A percentile compares a stretch with the other conserved stretches of the same genome.
phyloP scores from a whole-genome alignment of 1,284 basidiomycete species.

The Neolentinus lepideus region DNA sequence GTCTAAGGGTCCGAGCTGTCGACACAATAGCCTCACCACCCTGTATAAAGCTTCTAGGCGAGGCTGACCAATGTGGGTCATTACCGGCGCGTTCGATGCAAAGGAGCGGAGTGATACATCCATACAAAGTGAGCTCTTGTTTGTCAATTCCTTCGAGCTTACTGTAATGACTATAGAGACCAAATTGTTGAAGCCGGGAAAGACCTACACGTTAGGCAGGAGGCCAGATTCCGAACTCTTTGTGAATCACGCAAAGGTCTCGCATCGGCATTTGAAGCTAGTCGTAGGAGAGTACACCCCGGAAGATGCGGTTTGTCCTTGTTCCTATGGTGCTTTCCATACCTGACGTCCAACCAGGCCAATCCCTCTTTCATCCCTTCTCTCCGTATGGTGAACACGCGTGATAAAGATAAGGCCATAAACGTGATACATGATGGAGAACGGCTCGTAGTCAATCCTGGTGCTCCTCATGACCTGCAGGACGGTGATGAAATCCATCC shows the following conservation, averaged over 20 bases:
- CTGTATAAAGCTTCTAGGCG: too few species aligned
- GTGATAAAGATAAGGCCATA: background rate
- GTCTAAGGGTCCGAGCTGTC: too few species aligned
- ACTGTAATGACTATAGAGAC: conserved; percentile 29
- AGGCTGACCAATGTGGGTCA: too few species aligned
- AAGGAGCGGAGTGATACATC: too few species aligned
- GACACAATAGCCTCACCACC: too few species aligned
- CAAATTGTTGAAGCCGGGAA: conserved; percentile 55
- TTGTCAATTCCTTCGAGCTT: too few species aligned
- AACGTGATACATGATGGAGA: background rate
- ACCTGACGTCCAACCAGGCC: conserved; percentile 18
- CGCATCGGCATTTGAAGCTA: conserved; percentile 48
- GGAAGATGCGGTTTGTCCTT: conserved; percentile 44
- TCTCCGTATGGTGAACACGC: conserved; percentile 33
- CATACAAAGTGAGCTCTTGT: too few species aligned
- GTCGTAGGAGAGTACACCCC: conserved; percentile 39
- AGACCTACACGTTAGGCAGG: conserved; percentile 44
- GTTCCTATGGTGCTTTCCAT: background rate
- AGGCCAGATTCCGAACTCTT: conserved; percentile 39
- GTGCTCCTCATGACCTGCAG: conserved; percentile 20
- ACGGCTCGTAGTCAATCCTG: background rate
- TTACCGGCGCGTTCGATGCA: too few species aligned
- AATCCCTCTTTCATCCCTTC: conserved; percentile 32
- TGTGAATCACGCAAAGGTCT: conserved; percentile 55
- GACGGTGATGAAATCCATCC: conserved; percentile 45